Base-by-base conservation (phyloP, 495 filamentous ascomycete species). In the Xylaria curta region DNA sequence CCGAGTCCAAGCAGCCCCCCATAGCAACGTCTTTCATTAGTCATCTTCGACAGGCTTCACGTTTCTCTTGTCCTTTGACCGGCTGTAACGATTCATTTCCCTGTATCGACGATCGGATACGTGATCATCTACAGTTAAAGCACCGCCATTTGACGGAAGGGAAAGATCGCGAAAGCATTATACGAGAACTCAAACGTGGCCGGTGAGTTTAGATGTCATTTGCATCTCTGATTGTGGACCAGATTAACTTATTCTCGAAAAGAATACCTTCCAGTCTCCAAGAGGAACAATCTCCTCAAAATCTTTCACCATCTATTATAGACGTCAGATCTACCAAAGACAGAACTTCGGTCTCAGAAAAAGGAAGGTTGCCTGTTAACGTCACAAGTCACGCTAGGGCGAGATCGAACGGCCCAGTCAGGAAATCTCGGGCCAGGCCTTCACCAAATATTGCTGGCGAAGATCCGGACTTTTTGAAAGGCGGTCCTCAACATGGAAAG, bases 381-480 rank as follows among this genome's bases (percentile, higher is more conserved):
- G 3, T 36, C 33, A 36, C 33, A 1, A 36, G 33, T 36, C 33
- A 36, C 33, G 7, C 33, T 36, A 36, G 33, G 33, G 33, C 3
- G 33, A 36, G 33, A 36, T 36, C 33, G 7, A 4, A 36, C 33
- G 7, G 33, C 70, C 17, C 72, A 60, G 47, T 76, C 77, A 79
- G 73, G 44, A 69, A 76, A 56, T 78, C 76, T 42, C 75, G 76
- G 44, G 74, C 76, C 24, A 71, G 73, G 42, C 61, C 63, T n/a
- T 62, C 28, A 46, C 53, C 38, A 51, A 60, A 60, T 26, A 9
- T 53, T 31, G 64, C 40, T 24, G 66, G 71, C 3, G 73, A 76
- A 36, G 76, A 72, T 65, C 76, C 73, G 8, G 82, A 84, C 28
- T 83, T 81, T 42, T 54, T 69, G 54, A 70, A 75, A 47, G 73